A percentile compares a stretch with the other conserved stretches of the same genome.
These are phyloP conservation scores for Hanseniaspora nectarophila DNA, from an alignment of 805 yeast genomes.

Conservation along the genomic window DNA sequence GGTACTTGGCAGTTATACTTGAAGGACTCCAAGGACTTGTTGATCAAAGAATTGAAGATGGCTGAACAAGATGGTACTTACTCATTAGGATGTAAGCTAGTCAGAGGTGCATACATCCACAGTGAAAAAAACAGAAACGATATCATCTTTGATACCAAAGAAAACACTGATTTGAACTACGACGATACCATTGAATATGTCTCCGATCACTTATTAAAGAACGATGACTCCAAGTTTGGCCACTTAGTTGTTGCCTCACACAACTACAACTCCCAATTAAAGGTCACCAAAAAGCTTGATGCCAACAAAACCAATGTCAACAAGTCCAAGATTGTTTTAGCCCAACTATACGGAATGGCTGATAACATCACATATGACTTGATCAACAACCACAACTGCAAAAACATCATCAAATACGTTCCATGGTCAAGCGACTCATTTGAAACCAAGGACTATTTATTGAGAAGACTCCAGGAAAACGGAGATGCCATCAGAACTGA, in stretches of 20 bases:
- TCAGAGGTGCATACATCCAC: constrained; percentile 91
- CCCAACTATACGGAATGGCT: constrained; percentile 91
- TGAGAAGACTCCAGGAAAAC: constrained; percentile 86
- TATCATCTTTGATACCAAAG: constrained; percentile 65
- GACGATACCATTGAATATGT: constrained; percentile 55
- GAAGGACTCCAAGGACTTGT: constrained; percentile 51
- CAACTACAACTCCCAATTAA: constrained; percentile 62
- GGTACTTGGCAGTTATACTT: constrained; percentile 93
- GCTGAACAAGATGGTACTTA: constrained; percentile 48
- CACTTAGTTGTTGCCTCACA: constrained; percentile 88
- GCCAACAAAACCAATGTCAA: constrained; percentile 13
- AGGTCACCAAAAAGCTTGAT: constrained; percentile 49
- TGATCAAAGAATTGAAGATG: constrained; percentile 49
- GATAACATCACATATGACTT: constrained; percentile 74
- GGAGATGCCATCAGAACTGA: constrained; percentile 87
- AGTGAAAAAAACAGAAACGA: constrained; percentile 60
- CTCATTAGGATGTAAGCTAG: constrained; percentile 75
- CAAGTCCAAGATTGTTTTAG: constrained; percentile 61
- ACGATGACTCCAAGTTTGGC: constrained; percentile 44
- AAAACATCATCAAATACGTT: constrained; percentile 80
- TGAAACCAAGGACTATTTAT: constrained; percentile 81
- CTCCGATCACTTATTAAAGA: constrained; percentile 43
- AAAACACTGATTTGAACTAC: constrained; percentile 67
- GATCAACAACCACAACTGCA: constrained; percentile 49
- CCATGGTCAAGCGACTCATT: constrained; percentile 90